Base-by-base conservation (phyloP, 306 rosid species). In the Vigna unguiculata region DNA sequence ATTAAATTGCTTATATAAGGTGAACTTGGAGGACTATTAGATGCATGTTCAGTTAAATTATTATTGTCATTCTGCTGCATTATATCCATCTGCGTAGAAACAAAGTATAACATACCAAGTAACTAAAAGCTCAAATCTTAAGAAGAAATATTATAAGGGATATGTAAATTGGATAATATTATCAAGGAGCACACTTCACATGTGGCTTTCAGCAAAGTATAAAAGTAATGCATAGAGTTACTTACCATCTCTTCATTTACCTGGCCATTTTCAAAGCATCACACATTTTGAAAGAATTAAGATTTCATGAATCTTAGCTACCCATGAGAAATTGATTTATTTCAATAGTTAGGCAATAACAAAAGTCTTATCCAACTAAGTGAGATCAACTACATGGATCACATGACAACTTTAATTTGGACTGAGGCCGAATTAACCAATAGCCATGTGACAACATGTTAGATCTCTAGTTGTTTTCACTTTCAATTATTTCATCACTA, bases 51-150 rank as follows among this genome's bases (percentile, higher is more conserved):
- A 24, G 71, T 57, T 80, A 69, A 76, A 74, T 83, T 40, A 81
- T 77, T 75, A 5, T 1, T 28, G 76, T 24, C 36, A 73, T 82
- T 83, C 28, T 54, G 76, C 55, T 63, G 53, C 53, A 65, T 40
- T 69, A 88, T 76, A 19, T 85, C 88, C 87, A 83, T 79, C 89
- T 89, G 86, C 77, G 53, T 82, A 76, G 53, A 46, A 72, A 57
- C 43, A 69, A 32, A 72, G 51, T 57, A 19, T 15, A 71, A 60
- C 53, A 75, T 78, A 51, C 2, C 21, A 25, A 15, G 41, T 59
- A 67, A 73, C 64, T 41, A 60, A 51, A 60, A 69, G 49, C 38
- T 38, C 52, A 80, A 61, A 46, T 15, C 51, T 71, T 46, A 34
- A 83, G 78, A 78, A 72, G 71, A 63, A 75, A 61, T 57, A 40